Base-by-base conservation (phyloP, 2,329 filamentous ascomycete genomes). In the Pseudogymnoascus sp. region DNA sequence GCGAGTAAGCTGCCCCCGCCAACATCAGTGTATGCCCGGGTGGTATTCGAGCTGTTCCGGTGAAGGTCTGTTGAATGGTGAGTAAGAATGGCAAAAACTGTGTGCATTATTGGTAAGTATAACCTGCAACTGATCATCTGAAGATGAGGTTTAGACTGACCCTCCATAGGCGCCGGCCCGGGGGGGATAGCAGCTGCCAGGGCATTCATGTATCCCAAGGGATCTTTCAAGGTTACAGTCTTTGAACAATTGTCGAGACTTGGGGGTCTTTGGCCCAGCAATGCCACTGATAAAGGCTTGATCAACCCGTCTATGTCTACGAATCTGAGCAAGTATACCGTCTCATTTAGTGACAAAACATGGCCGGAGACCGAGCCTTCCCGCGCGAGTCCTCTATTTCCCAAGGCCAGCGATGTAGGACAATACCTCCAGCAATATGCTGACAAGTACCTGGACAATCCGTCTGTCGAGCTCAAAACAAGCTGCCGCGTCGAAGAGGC, bases 301-400 rank as follows among this genome's bases (percentile, higher is more conserved):
- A 74, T 87, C 14, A 84, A 88, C 64, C 87, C 87, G 7, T 79
- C 88, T 59, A 88, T 89, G 79, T 78, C 83, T 14, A 83, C 83
- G 3, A 95, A 95, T 71, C 84, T 92, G 68, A 92, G 88, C 74
- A 82, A 82, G 50, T 90, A 91, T 72, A 90, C 89, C 0, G 85
- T 94, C 65, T 81, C 83, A 67, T 87, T 87, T 67, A 85, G 83
- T 65, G 90, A 93, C 70, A 72, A 90, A 22, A 81, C 88, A 5
- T 95, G 90, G 90, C 78, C 81, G 2, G 74, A 78, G 4, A 74
- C 73, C 3, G 74, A 78, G 1, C 85, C 87, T 1, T 79, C 87
- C 72, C 25, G n/a, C 25, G n/a, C 43, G 4, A 54, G 43, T n/a
- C 43, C 43, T 37, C 8, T 58, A 12, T 86, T 94, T 57, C 90